Evolutionary conservation across 2,329 filamentous ascomycete genomes (phyloP).

Genomic region (Alternaria longipes): DNA sequence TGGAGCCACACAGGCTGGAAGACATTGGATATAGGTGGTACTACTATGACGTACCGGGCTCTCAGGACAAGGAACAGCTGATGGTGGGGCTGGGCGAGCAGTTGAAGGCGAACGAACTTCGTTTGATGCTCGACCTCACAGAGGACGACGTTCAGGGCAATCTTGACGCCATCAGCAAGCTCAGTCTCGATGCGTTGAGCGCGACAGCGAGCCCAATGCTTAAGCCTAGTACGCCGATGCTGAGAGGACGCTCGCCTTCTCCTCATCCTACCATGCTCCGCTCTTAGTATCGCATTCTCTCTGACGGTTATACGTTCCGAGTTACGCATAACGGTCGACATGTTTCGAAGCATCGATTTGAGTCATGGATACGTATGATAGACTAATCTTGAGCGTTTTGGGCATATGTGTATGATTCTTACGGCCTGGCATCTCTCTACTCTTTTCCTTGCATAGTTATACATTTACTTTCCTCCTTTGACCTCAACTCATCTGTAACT

Average conservation of each 20-base stretch:
- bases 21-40: conserved; percentile 47
- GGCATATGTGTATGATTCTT: neutral
- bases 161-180: conserved; percentile 49
- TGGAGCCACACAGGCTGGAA: conserved; percentile 43
- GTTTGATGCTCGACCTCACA: conserved; percentile 48
- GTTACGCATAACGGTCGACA: neutral
- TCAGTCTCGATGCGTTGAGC: conserved; percentile 49
- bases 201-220: conserved; percentile 50
- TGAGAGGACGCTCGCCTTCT: conserved; percentile 46
- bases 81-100: conserved; percentile 47
- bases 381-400: neutral
- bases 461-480: neutral
- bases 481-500: neutral
- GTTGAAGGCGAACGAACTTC: conserved; percentile 49
- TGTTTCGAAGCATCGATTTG: neutral
- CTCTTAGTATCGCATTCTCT: neutral
- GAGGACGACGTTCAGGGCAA: conserved; percentile 49
- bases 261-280: conserved; percentile 42
- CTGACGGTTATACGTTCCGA: neutral
- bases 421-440: neutral
- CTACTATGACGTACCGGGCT: conserved; percentile 45
- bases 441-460: neutral
- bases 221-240: conserved; percentile 45
- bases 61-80: conserved; percentile 44
- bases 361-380: conserved; percentile 3